Evolutionary conservation across 148 eudicot species (phyloP).

Genomic region (Arctostaphylos glauca): DNA sequence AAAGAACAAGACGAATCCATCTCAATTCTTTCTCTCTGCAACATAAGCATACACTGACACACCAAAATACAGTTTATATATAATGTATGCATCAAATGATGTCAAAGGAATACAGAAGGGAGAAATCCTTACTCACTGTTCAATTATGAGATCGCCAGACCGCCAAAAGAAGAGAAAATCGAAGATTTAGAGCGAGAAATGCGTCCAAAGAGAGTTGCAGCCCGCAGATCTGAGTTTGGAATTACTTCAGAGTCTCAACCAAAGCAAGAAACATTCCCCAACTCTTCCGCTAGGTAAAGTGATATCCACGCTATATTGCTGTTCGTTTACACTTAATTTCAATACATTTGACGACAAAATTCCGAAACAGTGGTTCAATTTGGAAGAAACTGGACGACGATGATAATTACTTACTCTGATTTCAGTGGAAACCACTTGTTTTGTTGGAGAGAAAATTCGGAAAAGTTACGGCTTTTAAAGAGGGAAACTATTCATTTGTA

Average conservation of each 20-base stretch:
- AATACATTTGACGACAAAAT: not conserved
- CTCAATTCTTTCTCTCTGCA: not conserved
- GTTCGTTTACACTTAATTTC: not conserved
- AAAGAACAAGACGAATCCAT: too few species aligned
- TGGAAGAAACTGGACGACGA: not conserved
- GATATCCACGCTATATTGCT: constrained; percentile 6
- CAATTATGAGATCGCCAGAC: not conserved
- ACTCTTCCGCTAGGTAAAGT: not conserved
- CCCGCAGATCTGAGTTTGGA: constrained; percentile 17
- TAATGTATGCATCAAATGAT: not conserved
- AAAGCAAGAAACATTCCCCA: constrained; percentile 16
- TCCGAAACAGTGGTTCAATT: not conserved
- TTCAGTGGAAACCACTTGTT: not conserved
- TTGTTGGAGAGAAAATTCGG: not conserved
- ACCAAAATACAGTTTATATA: not conserved
- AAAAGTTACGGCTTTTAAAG: not conserved
- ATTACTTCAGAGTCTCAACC: constrained; percentile 10
- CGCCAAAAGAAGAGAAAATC: not conserved
- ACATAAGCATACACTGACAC: not conserved
- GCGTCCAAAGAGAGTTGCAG: not conserved
- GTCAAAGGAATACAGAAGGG: not conserved
- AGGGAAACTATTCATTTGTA: not conserved
- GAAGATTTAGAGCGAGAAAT: not conserved
- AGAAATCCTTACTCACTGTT: constrained; percentile 16
- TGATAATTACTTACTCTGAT: not conserved